Evolutionary conservation across 768 basidiomycete species (phyloP), one percentile per base, ranked within the genome.

Genomic region (Russula vinacea): DNA sequence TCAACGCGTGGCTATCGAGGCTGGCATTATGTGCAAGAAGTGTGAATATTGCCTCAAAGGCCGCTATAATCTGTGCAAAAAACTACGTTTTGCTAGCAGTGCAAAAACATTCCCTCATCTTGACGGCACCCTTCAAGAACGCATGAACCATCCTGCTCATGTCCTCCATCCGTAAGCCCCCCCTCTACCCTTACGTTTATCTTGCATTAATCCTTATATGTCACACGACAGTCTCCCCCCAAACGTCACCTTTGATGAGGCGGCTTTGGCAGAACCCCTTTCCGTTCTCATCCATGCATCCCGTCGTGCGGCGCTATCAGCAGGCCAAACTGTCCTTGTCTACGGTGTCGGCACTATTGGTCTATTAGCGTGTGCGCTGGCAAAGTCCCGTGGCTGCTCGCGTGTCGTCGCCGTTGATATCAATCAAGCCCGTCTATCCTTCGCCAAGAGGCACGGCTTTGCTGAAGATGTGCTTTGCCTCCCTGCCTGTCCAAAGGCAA

Each of bases 281-380:
- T 92, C 91, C 51, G 96, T 98, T 70, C 81, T 95, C 70, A 80
- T 96, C 37, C 82, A 85, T 74, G 83, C 83, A 35, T 73, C 77
- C 44, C 78, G 81, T 61, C 77, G 84, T 51, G 78, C 79, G 52
- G 73, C 66, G 51, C 74, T 79, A 62, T 62, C 68, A 39, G 70
- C 80, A 9, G 86, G 87, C 37, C 85, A 91, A 62, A 79, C 84
- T 56, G 85, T 96, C 52, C 87, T 97, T 66, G 89, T 98, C 58
- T 89, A 94, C 67, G 96, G 96, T 59, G 91, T 89, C 22, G 96
- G 96, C 56, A 85, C 96, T 10, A 96, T 98, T 73, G 96, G 96
- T 57, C 83, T 97, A 44, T 86, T 98, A 47, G 91, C 91, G 0
- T 91, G 89, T 72, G 83, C 90, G 3, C 82, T 96, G 62, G 89